Conservation (phyloP, 2,329 filamentous ascomycete species). For the Arthroderma uncinatum region DNA sequence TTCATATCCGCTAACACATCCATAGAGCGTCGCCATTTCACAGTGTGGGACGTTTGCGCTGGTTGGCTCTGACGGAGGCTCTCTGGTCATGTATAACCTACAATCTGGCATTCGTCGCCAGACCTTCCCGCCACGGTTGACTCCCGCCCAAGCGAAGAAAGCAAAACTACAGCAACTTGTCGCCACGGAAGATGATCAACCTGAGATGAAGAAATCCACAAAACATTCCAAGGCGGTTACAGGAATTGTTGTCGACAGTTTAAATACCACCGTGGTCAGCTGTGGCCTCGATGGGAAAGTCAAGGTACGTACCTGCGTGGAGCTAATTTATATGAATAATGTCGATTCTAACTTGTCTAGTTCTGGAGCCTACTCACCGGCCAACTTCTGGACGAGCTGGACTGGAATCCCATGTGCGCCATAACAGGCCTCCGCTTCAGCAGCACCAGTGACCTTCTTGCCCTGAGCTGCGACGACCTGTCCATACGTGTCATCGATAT, state of each 20-base stretch:
- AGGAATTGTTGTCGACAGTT: constrained; percentile 74
- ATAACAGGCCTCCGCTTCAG: constrained; percentile 73
- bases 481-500: constrained; percentile 83
- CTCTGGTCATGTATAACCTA: constrained; percentile 90
- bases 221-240: constrained; percentile 76
- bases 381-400: constrained; percentile 64
- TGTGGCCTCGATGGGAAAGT: constrained; percentile 83
- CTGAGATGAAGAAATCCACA: constrained; percentile 47
- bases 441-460: constrained; percentile 69
- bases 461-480: constrained; percentile 77
- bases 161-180: constrained; percentile 54
- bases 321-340: not conserved
- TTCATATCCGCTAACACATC: constrained; percentile 9
- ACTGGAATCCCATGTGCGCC: constrained; percentile 67
- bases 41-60: constrained; percentile 89
- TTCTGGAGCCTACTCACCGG: constrained; percentile 96
- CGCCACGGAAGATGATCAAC: constrained; percentile 28
- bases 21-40: constrained; percentile 69
- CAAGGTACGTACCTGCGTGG: constrained; percentile 43
- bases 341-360: constrained; percentile 21
- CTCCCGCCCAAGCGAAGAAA: constrained; percentile 65
- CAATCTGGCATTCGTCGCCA: constrained; percentile 86
- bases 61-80: constrained; percentile 70
- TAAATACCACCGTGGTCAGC: constrained; percentile 77
- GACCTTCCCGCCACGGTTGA: constrained; percentile 70